Evolutionary conservation across 768 basidiomycete species (phyloP).

Genomic region (Phanerochaete carnosa): DNA sequence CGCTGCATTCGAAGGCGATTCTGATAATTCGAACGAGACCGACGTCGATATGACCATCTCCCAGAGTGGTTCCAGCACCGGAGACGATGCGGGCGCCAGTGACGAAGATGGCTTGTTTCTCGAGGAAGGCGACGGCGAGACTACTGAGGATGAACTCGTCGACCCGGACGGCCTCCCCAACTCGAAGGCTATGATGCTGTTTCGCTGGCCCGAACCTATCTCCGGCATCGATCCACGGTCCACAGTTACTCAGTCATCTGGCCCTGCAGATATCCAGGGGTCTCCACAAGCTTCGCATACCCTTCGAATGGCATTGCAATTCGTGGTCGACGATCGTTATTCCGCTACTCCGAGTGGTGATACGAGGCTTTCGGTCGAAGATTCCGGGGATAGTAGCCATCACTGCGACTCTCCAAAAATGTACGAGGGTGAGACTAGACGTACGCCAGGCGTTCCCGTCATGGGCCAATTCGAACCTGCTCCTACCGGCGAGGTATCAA

Average conservation of each 20-base stretch:
- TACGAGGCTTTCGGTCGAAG: slow-evolving; percentile 43
- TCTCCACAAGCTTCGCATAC: slow-evolving; percentile 18
- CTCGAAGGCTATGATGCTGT: slow-evolving; percentile 69
- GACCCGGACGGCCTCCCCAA: slow-evolving; percentile 71
- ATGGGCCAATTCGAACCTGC: slow-evolving; percentile 37
- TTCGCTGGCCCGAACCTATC: slow-evolving; percentile 59
- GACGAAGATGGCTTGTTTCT: slow-evolving; percentile 12
- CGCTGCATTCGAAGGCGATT: slow-evolving; percentile 20
- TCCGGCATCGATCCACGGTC: slow-evolving; percentile 68
- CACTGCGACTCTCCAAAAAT: slow-evolving; percentile 9
- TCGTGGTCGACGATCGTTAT: slow-evolving; percentile 25
- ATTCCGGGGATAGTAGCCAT: slow-evolving; percentile 21
- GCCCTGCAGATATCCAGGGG: slow-evolving; percentile 25
- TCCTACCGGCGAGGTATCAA: neutral
- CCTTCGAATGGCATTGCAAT: slow-evolving; percentile 22
- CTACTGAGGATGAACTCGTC: slow-evolving; percentile 84
- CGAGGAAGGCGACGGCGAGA: slow-evolving; percentile 60
- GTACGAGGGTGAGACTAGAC: slow-evolving; percentile 3
- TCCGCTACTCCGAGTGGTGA: slow-evolving; percentile 52
- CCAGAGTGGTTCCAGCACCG: slow-evolving; percentile 36
- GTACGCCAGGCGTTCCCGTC: slow-evolving; percentile 23
- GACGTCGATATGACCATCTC: slow-evolving; percentile 44
- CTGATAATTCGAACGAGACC: slow-evolving; percentile 25
- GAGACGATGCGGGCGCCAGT: slow-evolving; percentile 28
- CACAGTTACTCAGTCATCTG: slow-evolving; percentile 61